A percentile compares a stretch with the other conserved stretches of the same genome.
Evolutionary conservation across 345 rosid species (phyloP).

Genomic region (Combretum micranthum): DNA sequence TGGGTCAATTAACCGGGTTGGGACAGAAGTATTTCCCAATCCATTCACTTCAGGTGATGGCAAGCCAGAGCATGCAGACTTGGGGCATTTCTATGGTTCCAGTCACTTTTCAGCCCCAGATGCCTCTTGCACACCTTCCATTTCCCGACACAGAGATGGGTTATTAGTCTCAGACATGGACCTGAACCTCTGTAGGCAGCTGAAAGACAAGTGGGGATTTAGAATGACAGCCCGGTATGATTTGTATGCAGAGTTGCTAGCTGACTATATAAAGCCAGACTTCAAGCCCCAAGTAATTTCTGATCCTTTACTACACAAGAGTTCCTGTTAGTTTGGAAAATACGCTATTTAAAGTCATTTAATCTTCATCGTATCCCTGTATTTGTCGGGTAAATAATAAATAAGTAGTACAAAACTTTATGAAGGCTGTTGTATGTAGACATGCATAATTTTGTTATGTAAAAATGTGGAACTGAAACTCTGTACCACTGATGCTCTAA

Average conservation of each 20-base stretch:
- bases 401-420: too few relatives aligned
- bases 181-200: conserved; percentile 83
- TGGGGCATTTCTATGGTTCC: conserved; percentile 92
- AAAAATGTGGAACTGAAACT: too few relatives aligned
- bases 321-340: too few relatives aligned
- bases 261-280: conserved; percentile 53
- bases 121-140: conserved; percentile 86
- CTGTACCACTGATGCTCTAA: too few relatives aligned
- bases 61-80: conserved; percentile 73
- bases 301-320: conserved; percentile 70
- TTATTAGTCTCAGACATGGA: conserved; percentile 82
- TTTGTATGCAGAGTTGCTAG: conserved; percentile 52
- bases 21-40: conserved; percentile 87
- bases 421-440: too few relatives aligned
- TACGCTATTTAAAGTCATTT: too few relatives aligned
- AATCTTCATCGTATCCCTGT: too few relatives aligned
- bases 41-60: conserved; percentile 93
- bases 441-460: too few relatives aligned
- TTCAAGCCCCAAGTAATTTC: conserved; percentile 70
- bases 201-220: conserved; percentile 95
- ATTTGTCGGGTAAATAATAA: too few relatives aligned
- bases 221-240: conserved; percentile 83
- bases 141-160: conserved; percentile 75
- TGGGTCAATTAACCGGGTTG: conserved; percentile 94
- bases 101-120: conserved; percentile 93